A percentile compares a stretch with the other conserved stretches of the same genome.
These are phyloP conservation scores for Pyrenophora graminea DNA, from an alignment of 2,329 filamentous ascomycete genomes.

Conservation along the genomic window DNA sequence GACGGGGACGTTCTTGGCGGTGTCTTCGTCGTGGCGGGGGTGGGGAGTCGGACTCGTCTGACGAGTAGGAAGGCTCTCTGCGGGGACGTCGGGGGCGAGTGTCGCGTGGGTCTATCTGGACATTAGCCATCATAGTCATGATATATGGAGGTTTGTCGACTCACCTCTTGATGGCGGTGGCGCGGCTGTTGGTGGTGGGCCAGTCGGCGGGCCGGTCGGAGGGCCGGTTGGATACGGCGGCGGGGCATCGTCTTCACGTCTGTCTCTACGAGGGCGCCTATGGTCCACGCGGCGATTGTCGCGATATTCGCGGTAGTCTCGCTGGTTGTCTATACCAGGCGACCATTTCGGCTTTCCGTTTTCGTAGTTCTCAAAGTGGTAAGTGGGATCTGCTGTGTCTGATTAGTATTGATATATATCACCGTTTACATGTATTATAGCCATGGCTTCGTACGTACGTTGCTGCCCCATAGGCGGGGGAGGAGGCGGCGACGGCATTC, in stretches of 20 bases:
- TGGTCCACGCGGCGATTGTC: constrained; percentile 26
- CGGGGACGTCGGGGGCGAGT: constrained; percentile 21
- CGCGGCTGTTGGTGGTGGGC: constrained; percentile 6
- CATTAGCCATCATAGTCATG: not conserved
- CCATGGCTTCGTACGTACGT: not conserved
- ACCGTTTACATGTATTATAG: not conserved
- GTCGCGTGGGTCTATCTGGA: not conserved
- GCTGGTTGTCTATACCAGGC: constrained; percentile 26
- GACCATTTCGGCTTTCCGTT: constrained; percentile 35
- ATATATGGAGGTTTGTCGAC: not conserved
- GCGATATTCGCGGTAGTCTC: constrained; percentile 28
- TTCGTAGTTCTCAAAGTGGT: constrained; percentile 36
- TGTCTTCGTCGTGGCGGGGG: constrained; percentile 29
- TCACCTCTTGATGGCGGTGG: constrained; percentile 15
- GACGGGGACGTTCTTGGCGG: constrained; percentile 26
- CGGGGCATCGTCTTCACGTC: constrained; percentile 21
- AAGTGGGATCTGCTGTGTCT: constrained; percentile 23
- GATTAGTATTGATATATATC: constrained; percentile 1
- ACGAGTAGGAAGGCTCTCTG: constrained; percentile 22
- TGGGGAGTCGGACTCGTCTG: constrained; percentile 26
- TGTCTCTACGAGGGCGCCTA: constrained; percentile 21
- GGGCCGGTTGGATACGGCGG: constrained; percentile 14
- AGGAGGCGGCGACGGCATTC: constrained; percentile 22
- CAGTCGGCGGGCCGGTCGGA: not conserved
- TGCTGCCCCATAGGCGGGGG: constrained; percentile 25